Evolutionary conservation across 129 eudicot genomes (phyloP).

Genomic region (Flaveria linearis): DNA sequence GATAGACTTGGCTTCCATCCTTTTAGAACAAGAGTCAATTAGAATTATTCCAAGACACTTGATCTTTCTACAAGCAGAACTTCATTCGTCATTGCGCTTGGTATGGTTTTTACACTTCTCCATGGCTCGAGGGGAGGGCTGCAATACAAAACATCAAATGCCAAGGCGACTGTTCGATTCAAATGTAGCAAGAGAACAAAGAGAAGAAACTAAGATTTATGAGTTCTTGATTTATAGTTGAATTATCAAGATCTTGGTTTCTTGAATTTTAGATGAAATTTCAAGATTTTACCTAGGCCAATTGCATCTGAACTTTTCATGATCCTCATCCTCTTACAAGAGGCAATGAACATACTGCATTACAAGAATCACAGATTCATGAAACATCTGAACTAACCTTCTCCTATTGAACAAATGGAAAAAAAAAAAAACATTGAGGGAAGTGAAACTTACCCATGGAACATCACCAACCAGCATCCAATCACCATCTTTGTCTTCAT

Average conservation of each 20-base stretch:
- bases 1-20: constrained; percentile 29
- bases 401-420: neutral
- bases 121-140: constrained; percentile 69
- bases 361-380: neutral
- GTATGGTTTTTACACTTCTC: constrained; percentile 54
- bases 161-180: neutral
- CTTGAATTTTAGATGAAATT: neutral
- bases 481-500: constrained; percentile 76
- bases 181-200: constrained; percentile 3
- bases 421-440: neutral
- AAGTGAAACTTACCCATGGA: constrained; percentile 68
- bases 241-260: constrained; percentile 14
- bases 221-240: constrained; percentile 15
- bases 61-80: constrained; percentile 24
- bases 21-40: constrained; percentile 25
- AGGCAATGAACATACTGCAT: constrained; percentile 66
- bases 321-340: constrained; percentile 76
- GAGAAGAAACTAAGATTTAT: neutral
- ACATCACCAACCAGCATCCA: constrained; percentile 90
- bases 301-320: constrained; percentile 75
- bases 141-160: constrained; percentile 27
- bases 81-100: constrained; percentile 9
- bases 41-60: constrained; percentile 31
- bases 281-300: constrained; percentile 54
- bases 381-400: neutral